Percentiles rank a stretch among this genome's conserved stretches.
Conservation (phyloP, 192 early-diverging fungal genomes). For the Phlyctochytrium planicorne region DNA sequence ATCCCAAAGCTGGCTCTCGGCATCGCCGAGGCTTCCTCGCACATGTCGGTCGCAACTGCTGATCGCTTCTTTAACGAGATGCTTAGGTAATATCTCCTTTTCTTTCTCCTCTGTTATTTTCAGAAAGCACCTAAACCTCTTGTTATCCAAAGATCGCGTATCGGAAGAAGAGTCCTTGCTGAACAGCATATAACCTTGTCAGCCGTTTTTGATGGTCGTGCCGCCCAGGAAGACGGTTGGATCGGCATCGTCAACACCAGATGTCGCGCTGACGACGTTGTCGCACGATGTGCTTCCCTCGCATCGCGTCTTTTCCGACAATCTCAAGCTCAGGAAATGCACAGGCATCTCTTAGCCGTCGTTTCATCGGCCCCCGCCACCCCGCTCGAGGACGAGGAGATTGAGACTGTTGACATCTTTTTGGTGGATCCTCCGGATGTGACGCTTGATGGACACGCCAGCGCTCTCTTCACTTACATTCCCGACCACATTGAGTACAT, state of each 20-base stretch:
- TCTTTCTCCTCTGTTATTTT: too few relatives aligned
- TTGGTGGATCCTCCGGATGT: conserved; percentile 66
- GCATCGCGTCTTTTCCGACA: conserved; percentile 46
- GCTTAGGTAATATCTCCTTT: conserved; percentile 59
- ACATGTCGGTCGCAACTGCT: conserved; percentile 61
- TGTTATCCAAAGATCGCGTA: conserved; percentile 59
- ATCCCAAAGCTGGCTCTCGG: conserved; percentile 89
- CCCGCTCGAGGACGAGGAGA: too few relatives aligned
- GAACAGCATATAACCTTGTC: conserved; percentile 91
- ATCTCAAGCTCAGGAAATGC: conserved; percentile 44
- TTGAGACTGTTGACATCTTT: too few relatives aligned
- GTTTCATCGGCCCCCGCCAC: too few relatives aligned
- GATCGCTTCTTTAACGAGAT: conserved; percentile 90
- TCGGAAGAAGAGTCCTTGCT: conserved; percentile 85
- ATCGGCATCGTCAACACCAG: conserved; percentile 74
- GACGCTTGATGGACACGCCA: conserved; percentile 67
- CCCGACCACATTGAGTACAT: conserved; percentile 95
- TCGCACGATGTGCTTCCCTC: conserved; percentile 36
- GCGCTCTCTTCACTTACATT: conserved; percentile 86
- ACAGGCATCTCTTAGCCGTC: neutral
- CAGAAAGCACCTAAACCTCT: too few relatives aligned
- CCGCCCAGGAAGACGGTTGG: conserved; percentile 48
- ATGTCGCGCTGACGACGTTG: conserved; percentile 57
- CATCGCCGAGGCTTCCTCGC: conserved; percentile 71
- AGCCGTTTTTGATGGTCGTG: conserved; percentile 48